These are phyloP conservation scores for Globisporangium parvum DNA, from an alignment of 352 stramenopile genomes.

Conservation along the genomic window DNA sequence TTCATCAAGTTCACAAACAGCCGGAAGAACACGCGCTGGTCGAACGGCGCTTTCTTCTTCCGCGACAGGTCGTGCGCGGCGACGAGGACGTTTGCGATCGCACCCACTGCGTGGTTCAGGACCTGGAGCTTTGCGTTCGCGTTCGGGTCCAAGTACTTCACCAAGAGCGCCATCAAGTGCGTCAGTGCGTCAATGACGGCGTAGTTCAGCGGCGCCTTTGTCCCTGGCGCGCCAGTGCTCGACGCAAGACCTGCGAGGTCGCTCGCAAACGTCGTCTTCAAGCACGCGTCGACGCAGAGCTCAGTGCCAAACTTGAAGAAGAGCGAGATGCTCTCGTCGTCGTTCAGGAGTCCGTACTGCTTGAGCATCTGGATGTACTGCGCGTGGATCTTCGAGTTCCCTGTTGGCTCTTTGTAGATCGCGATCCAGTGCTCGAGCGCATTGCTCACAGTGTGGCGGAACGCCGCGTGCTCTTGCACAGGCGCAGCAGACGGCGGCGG, in stretches of 20 bases:
- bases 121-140: constrained; percentile 81
- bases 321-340: constrained; percentile 95
- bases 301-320: constrained; percentile 97
- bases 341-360: constrained; percentile 94
- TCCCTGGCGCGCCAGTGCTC: constrained; percentile 7
- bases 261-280: constrained; percentile 78
- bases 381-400: constrained; percentile 93
- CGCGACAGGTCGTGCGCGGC: constrained; percentile 72
- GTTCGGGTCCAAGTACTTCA: constrained; percentile 90
- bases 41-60: constrained; percentile 88
- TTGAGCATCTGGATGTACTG: constrained; percentile 97
- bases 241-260: constrained; percentile 28
- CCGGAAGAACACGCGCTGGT: constrained; percentile 98
- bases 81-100: constrained; percentile 93
- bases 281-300: constrained; percentile 95
- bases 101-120: constrained; percentile 94
- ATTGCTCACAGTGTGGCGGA: constrained; percentile 85
- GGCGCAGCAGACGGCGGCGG: constrained; percentile 11
- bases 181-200: constrained; percentile 94
- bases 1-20: constrained; percentile 97
- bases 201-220: constrained; percentile 83
- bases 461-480: constrained; percentile 72
- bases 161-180: constrained; percentile 95
- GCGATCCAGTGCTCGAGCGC: constrained; percentile 98
- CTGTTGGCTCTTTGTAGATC: constrained; percentile 91